A percentile compares a stretch with the other conserved stretches of the same genome.
These are phyloP conservation scores for Fusarium coicis DNA, from an alignment of 2,329 filamentous ascomycete species.

Conservation along the genomic window DNA sequence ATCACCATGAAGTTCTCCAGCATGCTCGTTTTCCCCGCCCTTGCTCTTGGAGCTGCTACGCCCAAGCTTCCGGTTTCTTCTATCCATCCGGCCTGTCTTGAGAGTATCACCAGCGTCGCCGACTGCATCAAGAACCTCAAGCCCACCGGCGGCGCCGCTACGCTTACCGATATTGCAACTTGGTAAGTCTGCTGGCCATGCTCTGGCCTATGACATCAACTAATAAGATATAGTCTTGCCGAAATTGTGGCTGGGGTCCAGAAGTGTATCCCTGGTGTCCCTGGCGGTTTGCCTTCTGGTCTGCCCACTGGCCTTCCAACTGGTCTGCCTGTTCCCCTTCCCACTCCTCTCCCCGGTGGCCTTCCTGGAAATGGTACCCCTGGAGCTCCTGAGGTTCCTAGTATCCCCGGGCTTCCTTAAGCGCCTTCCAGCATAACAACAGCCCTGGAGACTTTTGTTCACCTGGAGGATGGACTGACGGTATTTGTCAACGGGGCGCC, in stretches of 20 bases:
- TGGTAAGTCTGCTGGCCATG: background rate
- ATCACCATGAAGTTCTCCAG: background rate
- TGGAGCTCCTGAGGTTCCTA: background rate
- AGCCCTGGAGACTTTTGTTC: rapidly evolving
- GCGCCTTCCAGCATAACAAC: rapidly evolving
- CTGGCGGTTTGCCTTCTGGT: background rate
- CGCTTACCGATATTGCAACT: background rate
- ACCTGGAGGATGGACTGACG: rapidly evolving
- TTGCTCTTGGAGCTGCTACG: background rate
- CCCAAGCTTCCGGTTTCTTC: background rate
- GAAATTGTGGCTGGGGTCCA: background rate
- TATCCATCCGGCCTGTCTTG: background rate
- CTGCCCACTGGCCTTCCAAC: background rate
- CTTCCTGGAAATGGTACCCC: background rate
- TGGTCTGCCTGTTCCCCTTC: background rate
- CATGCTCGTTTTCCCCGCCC: background rate
- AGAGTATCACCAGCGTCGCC: background rate
- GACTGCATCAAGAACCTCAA: background rate
- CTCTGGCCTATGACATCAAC: background rate
- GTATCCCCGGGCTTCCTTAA: background rate
- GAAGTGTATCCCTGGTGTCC: background rate
- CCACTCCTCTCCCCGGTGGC: background rate
- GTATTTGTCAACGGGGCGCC: rapidly evolving
- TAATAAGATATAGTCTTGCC: background rate
- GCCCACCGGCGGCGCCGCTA: background rate